A percentile compares a stretch with the other conserved stretches of the same genome.
phyloP scores from a whole-genome alignment of 371 early-diverging fungal species.

The Phascolomyces articulosus region DNA sequence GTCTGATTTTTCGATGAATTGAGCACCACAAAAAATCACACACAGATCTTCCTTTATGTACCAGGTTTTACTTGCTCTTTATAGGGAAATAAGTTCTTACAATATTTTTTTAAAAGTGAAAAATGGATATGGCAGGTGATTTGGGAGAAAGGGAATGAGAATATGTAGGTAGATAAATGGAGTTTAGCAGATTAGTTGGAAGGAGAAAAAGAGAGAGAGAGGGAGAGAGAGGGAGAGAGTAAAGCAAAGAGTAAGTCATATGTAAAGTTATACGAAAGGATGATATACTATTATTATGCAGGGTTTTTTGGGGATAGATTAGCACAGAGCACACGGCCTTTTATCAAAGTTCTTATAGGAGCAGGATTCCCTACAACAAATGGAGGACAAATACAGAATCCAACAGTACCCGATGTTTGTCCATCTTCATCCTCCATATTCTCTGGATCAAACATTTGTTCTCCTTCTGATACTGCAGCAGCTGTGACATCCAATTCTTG shows the following conservation, averaged over 20 bases:
- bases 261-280: too few relatives aligned
- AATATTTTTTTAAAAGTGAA: too few relatives aligned
- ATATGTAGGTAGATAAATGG: too few relatives aligned
- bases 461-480: slow-evolving; percentile 42
- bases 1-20: too few relatives aligned
- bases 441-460: slow-evolving; percentile 37
- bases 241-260: too few relatives aligned
- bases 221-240: background rate
- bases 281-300: background rate
- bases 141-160: too few relatives aligned
- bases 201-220: background rate
- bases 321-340: slow-evolving; percentile 12
- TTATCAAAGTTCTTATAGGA: slow-evolving; percentile 8
- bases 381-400: slow-evolving; percentile 34
- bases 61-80: too few relatives aligned
- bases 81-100: too few relatives aligned
- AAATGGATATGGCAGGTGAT: too few relatives aligned
- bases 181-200: too few relatives aligned
- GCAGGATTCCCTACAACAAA: slow-evolving; percentile 28
- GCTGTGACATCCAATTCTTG: slow-evolving; percentile 51
- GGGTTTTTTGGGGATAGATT: background rate
- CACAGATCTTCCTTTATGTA: too few relatives aligned
- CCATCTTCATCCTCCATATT: slow-evolving; percentile 30
- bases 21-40: too few relatives aligned
- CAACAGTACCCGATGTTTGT: slow-evolving; percentile 22